A percentile compares a stretch with the other conserved stretches of the same genome.
phyloP scores from a whole-genome alignment of 116 monocot species.

The Iris pallida region DNA sequence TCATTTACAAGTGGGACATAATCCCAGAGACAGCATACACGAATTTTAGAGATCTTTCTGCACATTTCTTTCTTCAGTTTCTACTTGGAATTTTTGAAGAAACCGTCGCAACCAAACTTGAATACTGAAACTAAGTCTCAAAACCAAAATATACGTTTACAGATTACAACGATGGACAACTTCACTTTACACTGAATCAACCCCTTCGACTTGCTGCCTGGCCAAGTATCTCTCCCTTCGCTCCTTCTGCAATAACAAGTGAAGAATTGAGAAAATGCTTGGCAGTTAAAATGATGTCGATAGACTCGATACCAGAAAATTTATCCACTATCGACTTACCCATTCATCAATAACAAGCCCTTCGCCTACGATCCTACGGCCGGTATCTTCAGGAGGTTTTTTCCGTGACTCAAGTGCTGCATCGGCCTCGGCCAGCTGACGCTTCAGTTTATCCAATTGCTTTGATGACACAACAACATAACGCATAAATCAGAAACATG shows the following conservation, averaged over 20 bases:
- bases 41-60: background rate
- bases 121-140: background rate
- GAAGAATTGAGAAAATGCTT: no score
- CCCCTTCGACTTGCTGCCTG: constrained; percentile 68
- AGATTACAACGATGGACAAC: background rate
- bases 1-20: constrained; percentile 7
- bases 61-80: background rate
- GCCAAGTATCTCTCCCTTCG: constrained; percentile 88
- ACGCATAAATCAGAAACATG: constrained; percentile 3
- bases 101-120: background rate
- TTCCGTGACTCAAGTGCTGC: constrained; percentile 60
- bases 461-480: constrained; percentile 8
- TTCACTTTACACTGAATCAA: constrained; percentile 59
- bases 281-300: no score
- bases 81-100: background rate
- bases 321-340: constrained; percentile 26
- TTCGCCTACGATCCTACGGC: constrained; percentile 53
- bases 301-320: no score
- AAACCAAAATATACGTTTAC: constrained; percentile 5
- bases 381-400: constrained; percentile 58
- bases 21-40: background rate
- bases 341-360: constrained; percentile 80
- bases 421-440: constrained; percentile 66
- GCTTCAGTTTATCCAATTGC: constrained; percentile 66
- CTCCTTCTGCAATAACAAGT: constrained; percentile 50